phyloP scores from a whole-genome alignment of 176 grass and related monocot genomes.

The Oryza glumipatula region DNA sequence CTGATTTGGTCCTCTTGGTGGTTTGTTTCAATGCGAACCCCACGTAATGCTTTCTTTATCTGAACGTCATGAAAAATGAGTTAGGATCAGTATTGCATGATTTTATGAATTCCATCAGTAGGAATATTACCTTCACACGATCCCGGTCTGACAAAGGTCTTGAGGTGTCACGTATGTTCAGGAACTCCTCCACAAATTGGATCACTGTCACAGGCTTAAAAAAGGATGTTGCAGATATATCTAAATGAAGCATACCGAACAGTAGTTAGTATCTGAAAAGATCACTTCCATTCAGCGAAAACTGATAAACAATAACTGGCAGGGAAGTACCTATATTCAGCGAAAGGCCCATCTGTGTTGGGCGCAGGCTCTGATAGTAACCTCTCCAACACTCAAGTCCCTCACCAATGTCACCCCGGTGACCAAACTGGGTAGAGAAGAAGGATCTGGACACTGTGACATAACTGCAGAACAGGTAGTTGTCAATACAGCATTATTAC shows the following conservation, averaged over 20 bases:
- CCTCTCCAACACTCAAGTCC: conserved; percentile 93
- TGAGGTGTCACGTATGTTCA: conserved; percentile 47
- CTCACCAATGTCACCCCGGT: conserved; percentile 62
- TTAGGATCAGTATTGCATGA: not conserved
- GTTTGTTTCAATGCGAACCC: conserved; percentile 69
- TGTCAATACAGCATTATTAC: not conserved
- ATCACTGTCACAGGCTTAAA: conserved; percentile 69
- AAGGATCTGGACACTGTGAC: conserved; percentile 74
- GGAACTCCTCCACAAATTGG: conserved; percentile 55
- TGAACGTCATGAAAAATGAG: conserved; percentile 6
- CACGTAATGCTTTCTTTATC: conserved; percentile 77
- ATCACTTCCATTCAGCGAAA: not conserved
- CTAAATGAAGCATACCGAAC: conserved; percentile 43
- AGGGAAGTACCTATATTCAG: conserved; percentile 68
- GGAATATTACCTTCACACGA: conserved; percentile 62
- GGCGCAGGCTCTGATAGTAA: conserved; percentile 90
- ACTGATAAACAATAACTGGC: not conserved
- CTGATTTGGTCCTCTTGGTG: conserved; percentile 60
- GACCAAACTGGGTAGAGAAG: conserved; percentile 70
- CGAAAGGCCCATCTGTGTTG: conserved; percentile 86
- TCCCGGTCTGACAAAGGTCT: conserved; percentile 59
- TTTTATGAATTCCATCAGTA: not conserved
- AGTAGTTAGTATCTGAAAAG: not conserved
- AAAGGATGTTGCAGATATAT: conserved; percentile 88
- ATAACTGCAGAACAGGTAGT: conserved; percentile 54